These are phyloP conservation scores for Nicotiana benthamiana DNA, from an alignment of 257 asterid genomes.

Conservation along the genomic window DNA sequence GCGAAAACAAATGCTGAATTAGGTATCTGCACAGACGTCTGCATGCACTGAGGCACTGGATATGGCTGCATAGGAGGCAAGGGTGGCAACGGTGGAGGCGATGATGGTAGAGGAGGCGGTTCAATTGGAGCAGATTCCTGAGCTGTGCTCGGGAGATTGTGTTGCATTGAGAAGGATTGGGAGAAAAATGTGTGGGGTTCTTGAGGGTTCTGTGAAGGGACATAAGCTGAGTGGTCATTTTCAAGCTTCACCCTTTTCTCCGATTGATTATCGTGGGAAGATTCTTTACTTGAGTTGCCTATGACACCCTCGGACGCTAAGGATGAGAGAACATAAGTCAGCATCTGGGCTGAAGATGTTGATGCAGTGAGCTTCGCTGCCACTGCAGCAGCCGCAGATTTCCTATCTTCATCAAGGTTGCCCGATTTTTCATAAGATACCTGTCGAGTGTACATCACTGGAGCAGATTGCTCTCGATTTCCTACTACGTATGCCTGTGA, in stretches of 20 bases:
- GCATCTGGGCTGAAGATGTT: constrained; percentile 84
- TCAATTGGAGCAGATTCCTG: constrained; percentile 25
- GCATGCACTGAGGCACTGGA: constrained; percentile 50
- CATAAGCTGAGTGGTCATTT: constrained; percentile 35
- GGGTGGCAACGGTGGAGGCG: constrained; percentile 67
- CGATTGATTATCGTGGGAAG: constrained; percentile 37
- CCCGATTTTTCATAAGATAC: constrained; percentile 40
- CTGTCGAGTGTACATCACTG: constrained; percentile 54
- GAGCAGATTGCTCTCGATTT: constrained; percentile 39
- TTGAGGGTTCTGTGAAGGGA: constrained; percentile 37
- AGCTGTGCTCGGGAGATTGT: constrained; percentile 25
- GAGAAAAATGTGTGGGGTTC: constrained; percentile 19
- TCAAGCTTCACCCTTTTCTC: constrained; percentile 68
- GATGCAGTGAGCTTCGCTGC: constrained; percentile 83
- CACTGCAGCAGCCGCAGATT: constrained; percentile 79
- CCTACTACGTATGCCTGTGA: constrained; percentile 24
- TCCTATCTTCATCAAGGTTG: constrained; percentile 42
- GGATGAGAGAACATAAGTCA: constrained; percentile 67
- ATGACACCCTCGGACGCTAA: constrained; percentile 84
- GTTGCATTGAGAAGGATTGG: constrained; percentile 20
- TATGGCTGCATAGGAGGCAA: constrained; percentile 69
- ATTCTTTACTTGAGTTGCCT: constrained; percentile 31
- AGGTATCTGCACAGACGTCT: constrained; percentile 35
- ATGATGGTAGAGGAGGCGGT: constrained; percentile 64
- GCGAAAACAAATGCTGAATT: constrained; percentile 39